A percentile compares a stretch with the other conserved stretches of the same genome.
These are phyloP conservation scores for Phytophthora pseudosyringae DNA, from an alignment of 352 stramenopile genomes.

Conservation along the genomic window DNA sequence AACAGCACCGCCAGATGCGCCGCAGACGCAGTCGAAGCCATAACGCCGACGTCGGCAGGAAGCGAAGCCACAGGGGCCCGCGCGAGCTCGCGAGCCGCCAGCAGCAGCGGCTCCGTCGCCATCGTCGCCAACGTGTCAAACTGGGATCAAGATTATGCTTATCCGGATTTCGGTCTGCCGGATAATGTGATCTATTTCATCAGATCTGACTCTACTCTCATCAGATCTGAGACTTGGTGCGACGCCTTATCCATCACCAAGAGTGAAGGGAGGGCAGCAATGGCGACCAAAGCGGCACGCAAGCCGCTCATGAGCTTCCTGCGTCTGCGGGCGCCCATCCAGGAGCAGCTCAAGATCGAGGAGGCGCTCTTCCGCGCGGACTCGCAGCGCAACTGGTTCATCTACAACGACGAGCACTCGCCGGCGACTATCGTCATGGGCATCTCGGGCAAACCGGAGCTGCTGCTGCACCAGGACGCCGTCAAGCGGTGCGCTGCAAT, in stretches of 20 bases:
- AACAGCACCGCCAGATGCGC: constrained; percentile 46
- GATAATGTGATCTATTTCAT: constrained; percentile 3
- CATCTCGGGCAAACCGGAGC: constrained; percentile 94
- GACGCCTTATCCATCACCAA: constrained; percentile 10
- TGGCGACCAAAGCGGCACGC: constrained; percentile 18
- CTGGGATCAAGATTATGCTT: constrained; percentile 1
- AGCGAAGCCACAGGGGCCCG: constrained; percentile 16
- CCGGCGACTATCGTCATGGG: constrained; percentile 93
- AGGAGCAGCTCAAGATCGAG: constrained; percentile 91
- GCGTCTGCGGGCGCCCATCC: constrained; percentile 72
- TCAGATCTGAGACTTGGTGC: constrained; percentile 11
- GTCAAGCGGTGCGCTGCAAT: constrained; percentile 70
- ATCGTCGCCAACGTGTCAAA: constrained; percentile 38
- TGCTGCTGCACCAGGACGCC: constrained; percentile 85
- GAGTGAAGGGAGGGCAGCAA: not conserved
- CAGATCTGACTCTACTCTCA: not conserved
- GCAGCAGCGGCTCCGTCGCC: constrained; percentile 38
- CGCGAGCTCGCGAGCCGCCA: constrained; percentile 45
- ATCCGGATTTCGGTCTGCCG: not conserved
- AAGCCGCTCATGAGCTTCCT: constrained; percentile 77
- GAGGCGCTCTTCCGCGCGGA: constrained; percentile 94
- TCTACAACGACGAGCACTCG: constrained; percentile 75
- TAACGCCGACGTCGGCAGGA: constrained; percentile 3
- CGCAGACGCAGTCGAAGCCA: constrained; percentile 24
- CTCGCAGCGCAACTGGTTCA: constrained; percentile 81